Conservation (phyloP, 1,139 yeast genomes). For the Candida albicans region DNA sequence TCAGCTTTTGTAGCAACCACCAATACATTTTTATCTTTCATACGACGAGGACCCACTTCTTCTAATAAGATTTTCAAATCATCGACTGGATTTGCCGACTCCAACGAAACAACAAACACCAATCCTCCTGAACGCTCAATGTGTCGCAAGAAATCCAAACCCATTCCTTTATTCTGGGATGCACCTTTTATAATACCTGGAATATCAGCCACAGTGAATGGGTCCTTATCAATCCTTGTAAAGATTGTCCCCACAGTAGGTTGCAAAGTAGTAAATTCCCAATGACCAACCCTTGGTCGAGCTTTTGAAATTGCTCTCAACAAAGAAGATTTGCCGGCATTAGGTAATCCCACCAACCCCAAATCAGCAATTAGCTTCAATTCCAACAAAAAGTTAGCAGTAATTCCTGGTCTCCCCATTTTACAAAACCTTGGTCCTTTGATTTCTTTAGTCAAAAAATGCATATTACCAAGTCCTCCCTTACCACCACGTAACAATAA, state of each 20-base stretch:
- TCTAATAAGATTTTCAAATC: constrained; percentile 61
- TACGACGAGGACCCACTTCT: constrained; percentile 69
- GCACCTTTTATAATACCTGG: constrained; percentile 96
- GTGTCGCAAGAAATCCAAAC: constrained; percentile 86
- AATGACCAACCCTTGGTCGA: constrained; percentile 87
- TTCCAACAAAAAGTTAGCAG: constrained; percentile 72
- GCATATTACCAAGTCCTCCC: constrained; percentile 97
- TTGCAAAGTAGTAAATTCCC: constrained; percentile 93
- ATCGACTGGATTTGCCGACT: constrained; percentile 56
- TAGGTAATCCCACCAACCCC: constrained; percentile 92
- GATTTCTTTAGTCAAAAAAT: constrained; percentile 77
- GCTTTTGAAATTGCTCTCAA: constrained; percentile 89
- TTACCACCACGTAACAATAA: constrained; percentile 77
- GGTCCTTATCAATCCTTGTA: constrained; percentile 62
- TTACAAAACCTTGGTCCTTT: constrained; percentile 90
- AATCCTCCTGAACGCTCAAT: constrained; percentile 89
- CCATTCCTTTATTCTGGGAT: constrained; percentile 83
- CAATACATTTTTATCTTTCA: constrained; percentile 59
- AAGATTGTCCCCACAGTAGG: constrained; percentile 90
- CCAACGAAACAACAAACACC: constrained; percentile 83
- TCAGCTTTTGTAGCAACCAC: constrained; percentile 95
- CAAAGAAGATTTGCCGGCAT: constrained; percentile 93
- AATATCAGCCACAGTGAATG: constrained; percentile 94
- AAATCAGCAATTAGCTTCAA: constrained; percentile 86
- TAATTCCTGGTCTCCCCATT: constrained; percentile 69